phyloP scores from a whole-genome alignment of 106 monocot genomes.

The Dendrobium chrysotoxum region DNA sequence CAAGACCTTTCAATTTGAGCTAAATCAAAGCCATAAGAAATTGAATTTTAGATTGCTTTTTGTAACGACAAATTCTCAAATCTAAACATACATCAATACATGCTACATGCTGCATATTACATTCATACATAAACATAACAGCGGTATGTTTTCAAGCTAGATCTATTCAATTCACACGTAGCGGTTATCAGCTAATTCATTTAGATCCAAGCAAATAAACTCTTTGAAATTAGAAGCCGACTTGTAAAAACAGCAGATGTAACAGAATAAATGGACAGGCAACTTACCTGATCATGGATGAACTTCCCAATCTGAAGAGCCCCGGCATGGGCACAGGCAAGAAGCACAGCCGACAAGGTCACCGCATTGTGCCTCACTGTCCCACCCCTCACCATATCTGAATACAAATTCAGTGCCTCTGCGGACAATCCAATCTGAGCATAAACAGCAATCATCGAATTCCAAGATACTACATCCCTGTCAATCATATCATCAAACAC shows the following conservation, averaged over 20 bases:
- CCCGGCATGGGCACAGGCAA: constrained; percentile 79
- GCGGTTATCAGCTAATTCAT: not conserved
- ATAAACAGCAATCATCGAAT: constrained; percentile 70
- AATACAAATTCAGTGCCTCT: constrained; percentile 53
- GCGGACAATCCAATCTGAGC: constrained; percentile 58
- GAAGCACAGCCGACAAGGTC: constrained; percentile 58
- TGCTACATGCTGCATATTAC: too few species aligned
- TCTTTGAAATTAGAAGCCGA: not conserved
- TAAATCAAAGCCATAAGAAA: too few species aligned
- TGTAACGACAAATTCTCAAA: too few species aligned
- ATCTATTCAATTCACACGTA: not conserved
- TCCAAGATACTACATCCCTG: constrained; percentile 81
- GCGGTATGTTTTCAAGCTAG: too few species aligned
- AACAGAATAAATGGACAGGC: not conserved
- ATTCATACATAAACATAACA: too few species aligned
- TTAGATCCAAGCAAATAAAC: not conserved
- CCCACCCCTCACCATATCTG: constrained; percentile 34
- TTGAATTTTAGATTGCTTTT: too few species aligned
- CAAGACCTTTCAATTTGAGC: too few species aligned
- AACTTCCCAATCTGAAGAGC: constrained; percentile 61
- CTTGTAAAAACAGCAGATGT: not conserved
- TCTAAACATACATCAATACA: too few species aligned
- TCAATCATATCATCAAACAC: constrained; percentile 63
- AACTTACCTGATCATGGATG: constrained; percentile 64
- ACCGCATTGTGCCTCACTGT: constrained; percentile 34